Evolutionary conservation across 2,329 filamentous ascomycete species (phyloP).

Genomic region (Arthrobotrys conoides): DNA sequence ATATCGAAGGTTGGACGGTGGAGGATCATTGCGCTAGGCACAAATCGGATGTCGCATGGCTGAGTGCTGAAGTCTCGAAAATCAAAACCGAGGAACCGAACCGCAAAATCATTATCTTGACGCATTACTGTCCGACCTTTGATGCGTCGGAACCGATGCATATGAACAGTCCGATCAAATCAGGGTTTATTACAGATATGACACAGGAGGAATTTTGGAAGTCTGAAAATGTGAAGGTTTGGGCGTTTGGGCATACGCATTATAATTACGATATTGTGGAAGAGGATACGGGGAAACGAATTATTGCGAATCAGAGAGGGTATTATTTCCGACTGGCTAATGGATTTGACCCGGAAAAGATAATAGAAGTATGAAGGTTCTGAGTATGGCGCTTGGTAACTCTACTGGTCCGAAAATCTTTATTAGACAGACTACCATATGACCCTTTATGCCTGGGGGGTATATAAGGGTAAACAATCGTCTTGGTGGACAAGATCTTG

Average conservation of each 20-base stretch:
- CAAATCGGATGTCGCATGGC: conserved; percentile 63
- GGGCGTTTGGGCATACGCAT: conserved; percentile 71
- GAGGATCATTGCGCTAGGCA: conserved; percentile 63
- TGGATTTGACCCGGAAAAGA: conserved; percentile 66
- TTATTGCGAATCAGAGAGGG: conserved; percentile 68
- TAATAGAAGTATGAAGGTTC: conserved; percentile 52
- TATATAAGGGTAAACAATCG: no score
- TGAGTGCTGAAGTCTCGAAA: conserved; percentile 61
- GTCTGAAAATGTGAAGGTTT: conserved; percentile 66
- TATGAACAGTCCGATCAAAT: conserved; percentile 12
- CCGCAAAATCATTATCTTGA: conserved; percentile 61
- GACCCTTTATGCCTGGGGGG: no score
- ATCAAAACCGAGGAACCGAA: conserved; percentile 34
- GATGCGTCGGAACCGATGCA: conserved; percentile 61
- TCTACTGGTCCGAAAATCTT: no score
- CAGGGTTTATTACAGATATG: conserved; percentile 68
- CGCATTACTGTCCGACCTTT: conserved; percentile 63
- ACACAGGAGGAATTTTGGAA: conserved; percentile 66
- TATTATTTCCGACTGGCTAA: conserved; percentile 67
- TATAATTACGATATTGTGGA: conserved; percentile 68
- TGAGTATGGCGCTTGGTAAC: not conserved
- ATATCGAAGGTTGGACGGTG: conserved; percentile 66
- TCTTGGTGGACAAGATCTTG: no score
- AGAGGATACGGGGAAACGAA: conserved; percentile 64
- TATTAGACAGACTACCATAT: no score